These are phyloP conservation scores for Rutstroemia sp. DNA, from an alignment of 2,329 filamentous ascomycete species.

Conservation along the genomic window DNA sequence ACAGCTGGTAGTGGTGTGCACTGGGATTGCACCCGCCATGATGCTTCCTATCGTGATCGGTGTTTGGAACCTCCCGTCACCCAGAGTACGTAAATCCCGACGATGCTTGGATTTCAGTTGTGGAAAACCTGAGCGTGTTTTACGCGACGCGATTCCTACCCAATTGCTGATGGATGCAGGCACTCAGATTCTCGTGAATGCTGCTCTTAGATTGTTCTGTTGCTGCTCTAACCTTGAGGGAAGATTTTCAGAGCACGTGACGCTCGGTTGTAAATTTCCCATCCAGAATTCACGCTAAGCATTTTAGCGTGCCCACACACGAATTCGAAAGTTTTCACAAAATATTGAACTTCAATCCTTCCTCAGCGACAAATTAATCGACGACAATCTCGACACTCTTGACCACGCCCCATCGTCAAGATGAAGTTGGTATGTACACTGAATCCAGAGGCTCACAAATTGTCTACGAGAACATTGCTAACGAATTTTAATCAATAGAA, in stretches of 20 bases:
- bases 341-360: not conserved
- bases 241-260: not conserved
- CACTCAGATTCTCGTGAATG: no score
- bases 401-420: slow-evolving; percentile 16
- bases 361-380: slow-evolving; percentile 9
- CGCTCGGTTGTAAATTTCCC: slow-evolving; percentile 2
- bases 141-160: no score
- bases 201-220: no score
- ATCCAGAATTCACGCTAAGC: not conserved
- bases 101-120: no score
- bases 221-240: not conserved
- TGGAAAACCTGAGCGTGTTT: no score
- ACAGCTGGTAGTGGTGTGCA: not conserved
- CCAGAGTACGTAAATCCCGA: no score
- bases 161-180: no score
- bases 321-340: slow-evolving; percentile 7
- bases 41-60: not conserved
- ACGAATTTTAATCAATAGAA: slow-evolving; percentile 21
- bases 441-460: not conserved
- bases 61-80: no score
- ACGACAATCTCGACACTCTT: slow-evolving; percentile 11
- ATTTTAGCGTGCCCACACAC: slow-evolving; percentile 5
- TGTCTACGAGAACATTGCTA: slow-evolving; percentile 16
- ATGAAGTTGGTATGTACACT: slow-evolving; percentile 29
- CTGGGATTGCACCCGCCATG: not conserved